Evolutionary conservation across 2,329 filamentous ascomycete species (phyloP).

Genomic region (Microdochium nivale): DNA sequence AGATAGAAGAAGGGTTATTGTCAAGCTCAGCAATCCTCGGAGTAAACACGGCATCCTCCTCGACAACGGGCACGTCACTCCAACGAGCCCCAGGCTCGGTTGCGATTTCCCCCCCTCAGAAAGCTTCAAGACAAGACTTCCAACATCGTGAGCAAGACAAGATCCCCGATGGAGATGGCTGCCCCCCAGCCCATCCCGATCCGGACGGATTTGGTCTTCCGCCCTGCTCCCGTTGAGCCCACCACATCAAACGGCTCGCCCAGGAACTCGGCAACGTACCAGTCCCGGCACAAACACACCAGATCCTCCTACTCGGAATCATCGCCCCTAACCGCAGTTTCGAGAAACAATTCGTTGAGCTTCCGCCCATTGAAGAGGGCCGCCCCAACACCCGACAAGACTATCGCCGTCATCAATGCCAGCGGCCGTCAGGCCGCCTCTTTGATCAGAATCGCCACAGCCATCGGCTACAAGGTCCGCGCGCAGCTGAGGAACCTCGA

Average conservation of each 20-base stretch:
- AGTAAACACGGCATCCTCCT: no score
- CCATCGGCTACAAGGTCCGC: constrained; percentile 86
- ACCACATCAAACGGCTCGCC: constrained; percentile 14
- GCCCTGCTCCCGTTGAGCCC: constrained; percentile 16
- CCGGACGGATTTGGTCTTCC: constrained; percentile 20
- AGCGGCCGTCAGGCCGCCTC: constrained; percentile 93
- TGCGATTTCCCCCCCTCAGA: no score
- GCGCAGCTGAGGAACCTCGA: constrained; percentile 85
- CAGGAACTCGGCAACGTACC: constrained; percentile 11
- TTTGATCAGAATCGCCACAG: constrained; percentile 86
- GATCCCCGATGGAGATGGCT: constrained; percentile 12
- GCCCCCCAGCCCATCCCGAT: constrained; percentile 22
- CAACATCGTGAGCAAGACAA: background rate
- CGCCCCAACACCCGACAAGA: constrained; percentile 59
- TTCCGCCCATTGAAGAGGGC: constrained; percentile 51
- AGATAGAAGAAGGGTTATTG: no score
- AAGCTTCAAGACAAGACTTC: background rate
- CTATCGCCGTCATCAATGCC: constrained; percentile 90
- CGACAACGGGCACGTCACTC: no score
- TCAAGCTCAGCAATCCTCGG: no score
- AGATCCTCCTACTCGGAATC: constrained; percentile 53
- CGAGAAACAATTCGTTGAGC: constrained; percentile 52
- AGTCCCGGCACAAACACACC: constrained; percentile 48
- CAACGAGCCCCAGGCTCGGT: no score
- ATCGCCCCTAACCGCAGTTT: constrained; percentile 40